These are phyloP conservation scores for Paraphaeosphaeria minitans DNA, from an alignment of 2,329 filamentous ascomycete genomes.

Conservation along the genomic window DNA sequence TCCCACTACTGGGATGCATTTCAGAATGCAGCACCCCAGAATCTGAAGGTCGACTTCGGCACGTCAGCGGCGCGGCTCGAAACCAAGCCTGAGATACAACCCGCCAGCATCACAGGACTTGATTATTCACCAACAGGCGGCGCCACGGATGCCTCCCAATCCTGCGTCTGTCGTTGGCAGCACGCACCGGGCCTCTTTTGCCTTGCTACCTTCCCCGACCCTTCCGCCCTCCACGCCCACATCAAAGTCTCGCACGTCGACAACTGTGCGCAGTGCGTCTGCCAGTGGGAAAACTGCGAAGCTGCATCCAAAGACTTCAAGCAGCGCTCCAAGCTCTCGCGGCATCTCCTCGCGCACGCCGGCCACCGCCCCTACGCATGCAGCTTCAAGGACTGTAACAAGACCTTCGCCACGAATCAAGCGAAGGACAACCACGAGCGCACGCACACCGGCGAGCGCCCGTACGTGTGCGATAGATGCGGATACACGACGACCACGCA, in stretches of 20 bases:
- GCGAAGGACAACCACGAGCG: conserved; percentile 49
- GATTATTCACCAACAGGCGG: background rate
- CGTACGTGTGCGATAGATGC: conserved; percentile 45
- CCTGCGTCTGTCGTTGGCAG: conserved; percentile 42
- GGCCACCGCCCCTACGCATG: conserved; percentile 46
- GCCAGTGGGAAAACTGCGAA: conserved; percentile 45
- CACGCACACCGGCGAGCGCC: conserved; percentile 45
- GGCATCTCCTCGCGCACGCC: conserved; percentile 45
- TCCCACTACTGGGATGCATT: conserved; percentile 27
- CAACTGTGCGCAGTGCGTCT: conserved; percentile 41
- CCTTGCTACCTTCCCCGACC: conserved; percentile 32
- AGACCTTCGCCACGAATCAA: conserved; percentile 48
- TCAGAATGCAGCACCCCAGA: conserved; percentile 14
- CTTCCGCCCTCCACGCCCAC: conserved; percentile 42
- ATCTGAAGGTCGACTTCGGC: conserved; percentile 36
- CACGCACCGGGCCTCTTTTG: conserved; percentile 34
- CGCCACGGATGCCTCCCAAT: conserved; percentile 16
- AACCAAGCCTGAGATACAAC: conserved; percentile 21
- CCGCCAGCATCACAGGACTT: background rate
- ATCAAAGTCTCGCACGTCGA: conserved; percentile 44
- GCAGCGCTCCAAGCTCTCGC: conserved; percentile 46
- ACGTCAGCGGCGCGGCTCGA: conserved; percentile 37
- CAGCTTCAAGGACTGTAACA: conserved; percentile 41
- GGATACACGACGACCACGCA: conserved; percentile 47
- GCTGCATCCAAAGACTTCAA: conserved; percentile 45